Conservation (phyloP, 306 rosid species). For the Begonia peltatifolia region DNA sequence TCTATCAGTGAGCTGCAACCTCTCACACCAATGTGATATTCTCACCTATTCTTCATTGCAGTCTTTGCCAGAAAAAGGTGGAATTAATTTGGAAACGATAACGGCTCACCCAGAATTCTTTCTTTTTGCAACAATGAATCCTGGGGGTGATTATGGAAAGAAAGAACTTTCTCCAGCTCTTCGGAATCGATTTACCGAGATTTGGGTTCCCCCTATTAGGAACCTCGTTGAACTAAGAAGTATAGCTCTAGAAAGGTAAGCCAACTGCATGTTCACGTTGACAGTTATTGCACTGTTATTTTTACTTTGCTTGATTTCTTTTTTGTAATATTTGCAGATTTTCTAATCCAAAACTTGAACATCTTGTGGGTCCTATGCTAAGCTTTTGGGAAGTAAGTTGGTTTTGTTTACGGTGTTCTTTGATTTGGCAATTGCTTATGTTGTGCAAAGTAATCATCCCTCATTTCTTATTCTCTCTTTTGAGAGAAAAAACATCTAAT, state of each 20-base stretch:
- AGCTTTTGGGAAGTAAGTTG: conserved; percentile 62
- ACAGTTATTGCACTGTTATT: not conserved
- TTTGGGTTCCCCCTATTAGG: conserved; percentile 85
- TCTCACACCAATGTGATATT: not conserved
- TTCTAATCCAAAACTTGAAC: conserved; percentile 25
- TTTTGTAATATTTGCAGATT: conserved; percentile 28
- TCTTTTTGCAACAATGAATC: conserved; percentile 95
- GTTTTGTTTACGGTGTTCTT: conserved; percentile 1
- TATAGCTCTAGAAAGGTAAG: conserved; percentile 54
- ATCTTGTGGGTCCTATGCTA: conserved; percentile 54
- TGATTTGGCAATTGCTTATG: not conserved
- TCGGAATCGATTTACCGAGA: conserved; percentile 93
- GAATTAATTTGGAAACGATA: conserved; percentile 55
- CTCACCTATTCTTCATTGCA: conserved; percentile 15
- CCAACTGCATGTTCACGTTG: not conserved
- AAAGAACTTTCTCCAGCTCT: conserved; percentile 80
- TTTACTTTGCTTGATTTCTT: conserved; percentile 3
- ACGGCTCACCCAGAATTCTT: conserved; percentile 52
- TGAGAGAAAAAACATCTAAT: too few species aligned
- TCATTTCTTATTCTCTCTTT: not conserved
- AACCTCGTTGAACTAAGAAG: conserved; percentile 52
- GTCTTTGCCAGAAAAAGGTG: conserved; percentile 93
- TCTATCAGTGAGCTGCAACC: not conserved
- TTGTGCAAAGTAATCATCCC: not conserved
- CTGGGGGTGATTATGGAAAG: conserved; percentile 98